Evolutionary conservation across 75 land plant species (phyloP).

Genomic region (Cryptomeria japonica): DNA sequence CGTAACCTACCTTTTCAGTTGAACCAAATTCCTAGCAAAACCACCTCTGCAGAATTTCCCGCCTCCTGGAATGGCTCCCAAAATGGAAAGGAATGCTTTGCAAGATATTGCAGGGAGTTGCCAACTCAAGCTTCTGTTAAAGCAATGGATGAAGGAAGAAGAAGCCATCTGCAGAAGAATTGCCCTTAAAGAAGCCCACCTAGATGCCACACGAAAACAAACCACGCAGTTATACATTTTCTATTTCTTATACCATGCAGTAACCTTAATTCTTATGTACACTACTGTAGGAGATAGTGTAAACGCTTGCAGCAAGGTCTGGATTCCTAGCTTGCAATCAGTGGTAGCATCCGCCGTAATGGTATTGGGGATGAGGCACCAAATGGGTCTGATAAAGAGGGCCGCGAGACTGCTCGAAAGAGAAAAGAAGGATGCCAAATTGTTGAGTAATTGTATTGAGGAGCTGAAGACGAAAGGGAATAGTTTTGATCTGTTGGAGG

Average conservation of each 20-base stretch:
- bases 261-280: slow-evolving; percentile 36
- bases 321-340: slow-evolving; percentile 58
- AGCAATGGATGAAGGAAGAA: slow-evolving; percentile 73
- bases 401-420: slow-evolving; percentile 18
- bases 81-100: slow-evolving; percentile 33
- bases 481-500: slow-evolving; percentile 64
- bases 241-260: slow-evolving; percentile 71
- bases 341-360: slow-evolving; percentile 42
- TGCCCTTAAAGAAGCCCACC: slow-evolving; percentile 44
- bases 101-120: slow-evolving; percentile 66
- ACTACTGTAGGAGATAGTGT: slow-evolving; percentile 10
- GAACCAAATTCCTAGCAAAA: too few relatives aligned
- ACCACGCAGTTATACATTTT: slow-evolving; percentile 47
- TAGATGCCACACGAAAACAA: slow-evolving; percentile 49
- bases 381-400: slow-evolving; percentile 40
- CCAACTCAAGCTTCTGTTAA: slow-evolving; percentile 69
- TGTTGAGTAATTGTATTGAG: slow-evolving; percentile 19
- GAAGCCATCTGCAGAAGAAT: slow-evolving; percentile 44
- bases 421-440: slow-evolving; percentile 24
- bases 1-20: too few relatives aligned
- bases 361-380: slow-evolving; percentile 63
- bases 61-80: not conserved
- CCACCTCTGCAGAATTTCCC: too few relatives aligned
- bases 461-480: slow-evolving; percentile 30
- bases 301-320: slow-evolving; percentile 32